Base-by-base conservation (phyloP, 1,284 basidiomycete species). In the Chalciporus sp. region DNA sequence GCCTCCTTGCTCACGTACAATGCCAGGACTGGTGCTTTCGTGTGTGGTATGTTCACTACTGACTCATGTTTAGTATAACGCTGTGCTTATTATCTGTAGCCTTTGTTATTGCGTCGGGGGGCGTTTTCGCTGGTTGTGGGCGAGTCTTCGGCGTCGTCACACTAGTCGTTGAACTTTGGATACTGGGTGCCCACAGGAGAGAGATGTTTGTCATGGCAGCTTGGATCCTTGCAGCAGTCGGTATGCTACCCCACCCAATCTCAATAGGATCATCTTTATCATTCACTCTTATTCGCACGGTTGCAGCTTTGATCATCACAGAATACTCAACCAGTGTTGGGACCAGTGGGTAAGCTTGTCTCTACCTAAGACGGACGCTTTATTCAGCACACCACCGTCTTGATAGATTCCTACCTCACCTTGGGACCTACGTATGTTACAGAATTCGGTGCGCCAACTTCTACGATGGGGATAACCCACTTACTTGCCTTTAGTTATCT, bases 71-170 rank as follows among this genome's bases (percentile, higher is more conserved):
- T 46, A 23, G 9, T 9, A 10, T 31, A 19, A 7, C 19, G 7
- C 31, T 6, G 42, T 16, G 49, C 56, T 42, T 39, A 45, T 29
- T 20, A 35, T 50, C 28, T 29, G 29, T 51, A 83, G 82, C 77
- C 7, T 79, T 83, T 56, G 68, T 80, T 1, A 66, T 82, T 28
- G 78, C 79, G 1, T 80, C 76, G 76, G 73, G 75, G 23, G 72
- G 72, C 39, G 74, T 82, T 66, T 71, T 80, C 3, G 70, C 73
- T 10, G 74, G 78, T 53, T 69, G 73, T 27, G 74, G 72, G 14
- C 72, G 75, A 7, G 67, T 82, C 7, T 64, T 79, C 29, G 79
- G 77, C 2, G 61, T 82, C 16, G 51, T 76, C 16, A 70, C 77
- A n/a, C 64, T 83, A 29, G 64, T 73, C 40, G 60, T 77, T 19